Conservation (phyloP, 768 basidiomycete species). For the Chiua virens region DNA sequence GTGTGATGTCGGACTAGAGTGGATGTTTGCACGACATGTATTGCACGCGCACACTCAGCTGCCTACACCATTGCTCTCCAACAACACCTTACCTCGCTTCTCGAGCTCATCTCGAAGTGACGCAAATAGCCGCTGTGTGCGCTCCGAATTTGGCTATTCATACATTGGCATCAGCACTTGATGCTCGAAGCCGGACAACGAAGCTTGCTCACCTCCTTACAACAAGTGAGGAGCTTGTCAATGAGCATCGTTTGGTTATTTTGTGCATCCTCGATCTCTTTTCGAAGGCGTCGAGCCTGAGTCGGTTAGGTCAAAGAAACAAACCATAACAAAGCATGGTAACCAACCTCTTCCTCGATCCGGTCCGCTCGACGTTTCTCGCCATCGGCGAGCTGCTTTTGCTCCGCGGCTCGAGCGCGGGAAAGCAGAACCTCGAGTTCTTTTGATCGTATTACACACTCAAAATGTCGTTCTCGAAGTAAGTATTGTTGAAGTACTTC, state of each 20-base stretch:
- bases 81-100: conserved; percentile 54
- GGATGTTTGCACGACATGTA: conserved; percentile 13
- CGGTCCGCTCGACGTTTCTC: conserved; percentile 69
- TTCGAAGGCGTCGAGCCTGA: conserved; percentile 66
- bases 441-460: conserved; percentile 89
- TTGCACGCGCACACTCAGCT: conserved; percentile 35
- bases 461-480: conserved; percentile 88
- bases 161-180: conserved; percentile 10
- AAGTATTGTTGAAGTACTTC: conserved; percentile 87
- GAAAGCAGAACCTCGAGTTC: conserved; percentile 87
- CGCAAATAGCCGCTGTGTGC: conserved; percentile 76
- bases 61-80: conserved; percentile 44
- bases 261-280: conserved; percentile 79
- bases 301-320: conserved; percentile 7
- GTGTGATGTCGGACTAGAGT: conserved; percentile 11
- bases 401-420: conserved; percentile 83
- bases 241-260: conserved; percentile 77
- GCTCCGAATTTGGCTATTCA: conserved; percentile 74
- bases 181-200: conserved; percentile 1
- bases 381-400: conserved; percentile 77
- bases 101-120: conserved; percentile 84
- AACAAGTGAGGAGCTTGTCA: conserved; percentile 81
- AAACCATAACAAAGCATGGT: background rate
- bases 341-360: conserved; percentile 70
- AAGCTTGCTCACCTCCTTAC: conserved; percentile 70